Evolutionary conservation across 2,329 filamentous ascomycete species (phyloP).

Genomic region (Xenosphaeropsis pyriputrescens): DNA sequence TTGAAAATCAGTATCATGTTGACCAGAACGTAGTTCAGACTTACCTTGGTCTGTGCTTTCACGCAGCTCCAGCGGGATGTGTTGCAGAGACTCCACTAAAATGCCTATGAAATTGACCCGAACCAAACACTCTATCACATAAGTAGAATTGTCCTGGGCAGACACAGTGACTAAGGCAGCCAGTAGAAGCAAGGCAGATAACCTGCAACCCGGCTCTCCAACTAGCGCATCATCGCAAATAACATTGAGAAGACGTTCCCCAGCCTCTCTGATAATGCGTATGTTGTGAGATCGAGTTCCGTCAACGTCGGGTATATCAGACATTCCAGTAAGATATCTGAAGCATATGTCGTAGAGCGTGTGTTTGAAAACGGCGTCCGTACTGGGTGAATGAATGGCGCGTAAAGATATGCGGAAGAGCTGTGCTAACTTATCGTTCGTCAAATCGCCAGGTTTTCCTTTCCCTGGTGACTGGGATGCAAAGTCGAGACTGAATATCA

Average conservation of each 20-base stretch:
- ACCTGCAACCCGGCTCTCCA: slow-evolving; percentile 67
- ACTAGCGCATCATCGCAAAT: slow-evolving; percentile 89
- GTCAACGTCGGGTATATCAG: slow-evolving; percentile 33
- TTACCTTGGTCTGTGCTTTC: slow-evolving; percentile 40
- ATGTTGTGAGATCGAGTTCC: slow-evolving; percentile 34
- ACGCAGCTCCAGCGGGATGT: slow-evolving; percentile 59
- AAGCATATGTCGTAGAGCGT: slow-evolving; percentile 88
- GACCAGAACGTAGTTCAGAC: slow-evolving; percentile 6
- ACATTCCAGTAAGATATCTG: slow-evolving; percentile 63
- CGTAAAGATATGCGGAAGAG: slow-evolving; percentile 78
- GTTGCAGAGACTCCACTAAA: slow-evolving; percentile 74
- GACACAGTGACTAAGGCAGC: slow-evolving; percentile 63
- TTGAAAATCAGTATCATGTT: slow-evolving; percentile 3
- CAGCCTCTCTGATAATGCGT: slow-evolving; percentile 63
- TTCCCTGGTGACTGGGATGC: slow-evolving; percentile 23
- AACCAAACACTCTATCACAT: slow-evolving; percentile 66
- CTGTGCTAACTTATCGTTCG: slow-evolving; percentile 81
- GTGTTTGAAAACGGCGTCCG: slow-evolving; percentile 58
- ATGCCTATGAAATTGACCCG: slow-evolving; percentile 84
- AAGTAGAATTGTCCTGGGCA: slow-evolving; percentile 53
- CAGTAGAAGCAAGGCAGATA: slow-evolving; percentile 76
- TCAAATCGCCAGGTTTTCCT: slow-evolving; percentile 48
- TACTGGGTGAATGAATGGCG: slow-evolving; percentile 61
- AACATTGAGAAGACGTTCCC: slow-evolving; percentile 69
- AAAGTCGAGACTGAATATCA: slow-evolving; percentile 59